Conservation (phyloP, 805 yeast species). For the Cyberlindnera xylosilytica region DNA sequence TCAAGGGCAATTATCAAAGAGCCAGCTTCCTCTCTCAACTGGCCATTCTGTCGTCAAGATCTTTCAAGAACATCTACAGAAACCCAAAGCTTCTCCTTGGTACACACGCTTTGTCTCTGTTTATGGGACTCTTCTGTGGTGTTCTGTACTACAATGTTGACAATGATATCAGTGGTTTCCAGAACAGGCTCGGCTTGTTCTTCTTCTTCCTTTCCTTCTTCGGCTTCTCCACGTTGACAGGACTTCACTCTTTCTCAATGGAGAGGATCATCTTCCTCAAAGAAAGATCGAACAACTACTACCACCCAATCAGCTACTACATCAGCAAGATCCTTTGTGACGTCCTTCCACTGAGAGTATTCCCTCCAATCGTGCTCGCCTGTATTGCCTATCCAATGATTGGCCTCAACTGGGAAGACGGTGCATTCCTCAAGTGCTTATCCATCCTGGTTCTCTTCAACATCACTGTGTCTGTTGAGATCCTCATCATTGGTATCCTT, state of each 20-base stretch:
- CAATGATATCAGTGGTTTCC: constrained; percentile 94
- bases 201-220: constrained; percentile 87
- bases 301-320: constrained; percentile 83
- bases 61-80: constrained; percentile 89
- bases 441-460: constrained; percentile 77
- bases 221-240: constrained; percentile 92
- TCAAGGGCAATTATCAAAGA: constrained; percentile 25
- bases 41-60: constrained; percentile 72
- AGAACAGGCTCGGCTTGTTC: constrained; percentile 89
- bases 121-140: constrained; percentile 84
- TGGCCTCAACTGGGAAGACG: constrained; percentile 76
- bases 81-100: constrained; percentile 87
- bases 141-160: constrained; percentile 76
- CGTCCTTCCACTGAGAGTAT: constrained; percentile 82
- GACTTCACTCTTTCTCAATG: constrained; percentile 81
- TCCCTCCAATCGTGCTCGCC: constrained; percentile 86
- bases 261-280: constrained; percentile 89
- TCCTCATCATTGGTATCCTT: constrained; percentile 83
- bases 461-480: constrained; percentile 78
- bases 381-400: constrained; percentile 86
- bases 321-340: constrained; percentile 85
- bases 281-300: constrained; percentile 93
- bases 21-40: constrained; percentile 68
- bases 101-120: constrained; percentile 73
- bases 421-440: constrained; percentile 69